A percentile compares a stretch with the other conserved stretches of the same genome.
Evolutionary conservation across 1,284 basidiomycete genomes (phyloP).

Genomic region (Ustilago tritici): DNA sequence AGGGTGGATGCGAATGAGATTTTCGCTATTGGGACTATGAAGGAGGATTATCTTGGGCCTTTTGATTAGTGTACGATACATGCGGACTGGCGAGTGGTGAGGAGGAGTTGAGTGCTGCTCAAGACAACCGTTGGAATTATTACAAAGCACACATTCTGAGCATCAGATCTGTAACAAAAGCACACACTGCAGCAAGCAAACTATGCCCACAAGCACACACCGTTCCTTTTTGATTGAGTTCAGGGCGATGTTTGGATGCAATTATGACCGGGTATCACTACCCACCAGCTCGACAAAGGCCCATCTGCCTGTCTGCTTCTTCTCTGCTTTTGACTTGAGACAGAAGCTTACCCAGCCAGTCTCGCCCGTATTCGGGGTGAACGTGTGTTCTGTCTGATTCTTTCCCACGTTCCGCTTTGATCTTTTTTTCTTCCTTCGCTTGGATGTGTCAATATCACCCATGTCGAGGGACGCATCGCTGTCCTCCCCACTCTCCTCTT

Average conservation of each 20-base stretch:
- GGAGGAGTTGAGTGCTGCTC: background rate
- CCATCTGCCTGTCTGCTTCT: conserved; percentile 12
- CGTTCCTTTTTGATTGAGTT: too few relatives aligned
- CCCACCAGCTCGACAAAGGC: conserved; percentile 44
- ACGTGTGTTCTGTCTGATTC: conserved; percentile 43
- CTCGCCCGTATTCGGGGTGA: conserved; percentile 36
- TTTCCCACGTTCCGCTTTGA: conserved; percentile 31
- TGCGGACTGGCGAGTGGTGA: background rate
- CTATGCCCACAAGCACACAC: background rate
- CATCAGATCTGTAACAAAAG: background rate
- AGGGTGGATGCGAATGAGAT: conserved; percentile 97
- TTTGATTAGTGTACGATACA: conserved; percentile 40
- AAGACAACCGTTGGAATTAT: too few relatives aligned
- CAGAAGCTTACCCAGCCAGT: conserved; percentile 44
- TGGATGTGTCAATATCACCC: conserved; percentile 4
- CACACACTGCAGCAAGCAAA: background rate
- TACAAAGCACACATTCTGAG: background rate
- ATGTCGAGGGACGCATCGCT: conserved; percentile 42
- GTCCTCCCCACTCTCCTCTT: conserved; percentile 16
- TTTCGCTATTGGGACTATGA: conserved; percentile 68
- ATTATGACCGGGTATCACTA: conserved; percentile 43
- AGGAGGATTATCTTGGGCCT: conserved; percentile 67
- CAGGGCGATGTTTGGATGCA: background rate
- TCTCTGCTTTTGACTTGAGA: conserved; percentile 7
- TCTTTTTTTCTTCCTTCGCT: conserved; percentile 24